Base-by-base conservation (phyloP, 768 basidiomycete species). In the Rhizopogon roseolus region DNA sequence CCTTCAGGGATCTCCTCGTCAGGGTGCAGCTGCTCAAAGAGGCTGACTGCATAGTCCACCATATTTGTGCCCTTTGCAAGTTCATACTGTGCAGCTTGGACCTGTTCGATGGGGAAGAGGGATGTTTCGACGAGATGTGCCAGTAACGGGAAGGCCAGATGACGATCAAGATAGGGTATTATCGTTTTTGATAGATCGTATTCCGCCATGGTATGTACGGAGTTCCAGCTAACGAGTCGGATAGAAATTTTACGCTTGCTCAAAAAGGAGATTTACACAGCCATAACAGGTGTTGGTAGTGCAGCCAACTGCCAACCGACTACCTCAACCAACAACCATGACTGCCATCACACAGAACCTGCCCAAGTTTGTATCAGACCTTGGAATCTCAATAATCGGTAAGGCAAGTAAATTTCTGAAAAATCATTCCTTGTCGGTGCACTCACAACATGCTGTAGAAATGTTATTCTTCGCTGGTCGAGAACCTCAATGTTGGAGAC, bases 51-150 rank as follows among this genome's bases (percentile, higher is more conserved):
- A 64, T 96, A 99, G 70, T 96, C 95, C 54, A 96, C 87, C 95
- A 98, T 98, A 71, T 99, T 98, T 43, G 97, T 99, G 57, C 87
- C 91, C 67, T 93, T 96, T 52, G 93, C 91, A 51, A 98, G 86
- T 64, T 98, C 94, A 88, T 97, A 96, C 74, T 98, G 96, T 37
- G 97, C 96, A 39, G 84, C 75, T 54, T 85, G 84, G 54, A 98
- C 81, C 61, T 98, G 84, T 40, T 89, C 79, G 19, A 79, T 76
- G 1, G 91, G 79, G 70, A 94, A 98, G 39, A 90, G 71, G 16
- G 82, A 81, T 8, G 78, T 81, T 55, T 90, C 87, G 14, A 78
- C 80, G 41, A 98, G 85, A 74, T 96, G 93, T 9, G 89, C 84
- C 56, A 99, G 88, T 8, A 98, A 74, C 27, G 97, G 95, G 62